Conservation (phyloP, 192 early-diverging fungal species). For the Umbelopsis ramanniana region DNA sequence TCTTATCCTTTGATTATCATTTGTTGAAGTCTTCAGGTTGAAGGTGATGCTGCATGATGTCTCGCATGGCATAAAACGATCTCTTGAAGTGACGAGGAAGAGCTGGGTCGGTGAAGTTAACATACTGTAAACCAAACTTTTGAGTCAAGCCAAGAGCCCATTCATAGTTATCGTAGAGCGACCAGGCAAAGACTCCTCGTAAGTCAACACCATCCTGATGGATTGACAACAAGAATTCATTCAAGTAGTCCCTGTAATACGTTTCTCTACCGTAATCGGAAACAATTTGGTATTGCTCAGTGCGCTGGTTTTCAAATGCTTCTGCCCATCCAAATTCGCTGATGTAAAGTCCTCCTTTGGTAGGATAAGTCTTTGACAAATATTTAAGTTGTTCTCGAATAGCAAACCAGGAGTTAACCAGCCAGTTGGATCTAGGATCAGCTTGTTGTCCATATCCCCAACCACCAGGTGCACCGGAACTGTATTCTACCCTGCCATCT, state of each 20-base stretch:
- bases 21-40: constrained; percentile 8
- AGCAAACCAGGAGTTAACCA: constrained; percentile 16
- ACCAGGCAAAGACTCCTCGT: constrained; percentile 3
- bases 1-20: too few relatives aligned
- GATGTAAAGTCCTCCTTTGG: constrained; percentile 7
- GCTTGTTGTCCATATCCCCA: constrained; percentile 17
- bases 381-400: constrained; percentile 9
- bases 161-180: constrained; percentile 7
- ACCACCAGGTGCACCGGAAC: constrained; percentile 9
- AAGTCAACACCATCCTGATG: constrained; percentile 5
- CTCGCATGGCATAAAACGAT: not conserved
- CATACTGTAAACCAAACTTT: constrained; percentile 13
- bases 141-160: not conserved
- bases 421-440: not conserved
- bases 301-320: constrained; percentile 18
- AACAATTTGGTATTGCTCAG: constrained; percentile 13
- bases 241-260: constrained; percentile 1
- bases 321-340: constrained; percentile 16
- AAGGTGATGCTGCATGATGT: constrained; percentile 1
- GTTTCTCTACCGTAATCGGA: constrained; percentile 15
- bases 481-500: not conserved
- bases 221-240: constrained; percentile 2
- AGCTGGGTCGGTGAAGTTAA: constrained; percentile 10
- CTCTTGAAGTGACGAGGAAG: constrained; percentile 9
- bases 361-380: not conserved